These are phyloP conservation scores for Cenchrus fungigraminus DNA, from an alignment of 176 grass and related monocot genomes.

Conservation along the genomic window DNA sequence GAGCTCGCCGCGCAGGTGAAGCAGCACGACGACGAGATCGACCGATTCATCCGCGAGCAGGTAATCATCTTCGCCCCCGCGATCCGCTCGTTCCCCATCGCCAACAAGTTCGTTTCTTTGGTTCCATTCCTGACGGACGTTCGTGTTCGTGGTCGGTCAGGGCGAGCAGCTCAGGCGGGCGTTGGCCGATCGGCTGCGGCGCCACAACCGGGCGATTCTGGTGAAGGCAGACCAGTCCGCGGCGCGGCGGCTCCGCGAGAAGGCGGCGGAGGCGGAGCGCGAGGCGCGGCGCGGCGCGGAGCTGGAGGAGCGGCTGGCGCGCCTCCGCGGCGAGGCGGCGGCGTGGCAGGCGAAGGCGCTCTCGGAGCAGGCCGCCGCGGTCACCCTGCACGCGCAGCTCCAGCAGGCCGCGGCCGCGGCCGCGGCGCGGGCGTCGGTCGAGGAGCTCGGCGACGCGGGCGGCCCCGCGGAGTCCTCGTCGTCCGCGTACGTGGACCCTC, in stretches of 20 bases:
- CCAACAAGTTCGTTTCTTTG: background rate
- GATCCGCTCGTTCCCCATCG: background rate
- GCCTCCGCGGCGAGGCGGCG: constrained; percentile 68
- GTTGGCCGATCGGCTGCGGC: constrained; percentile 61
- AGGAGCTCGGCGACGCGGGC: constrained; percentile 21
- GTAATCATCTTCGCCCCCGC: constrained; percentile 38
- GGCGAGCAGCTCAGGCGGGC: constrained; percentile 67
- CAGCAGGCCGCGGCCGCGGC: constrained; percentile 64
- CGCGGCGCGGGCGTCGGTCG: constrained; percentile 30
- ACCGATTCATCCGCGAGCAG: constrained; percentile 73
- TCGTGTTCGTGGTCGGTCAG: constrained; percentile 24
- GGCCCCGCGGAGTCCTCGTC: constrained; percentile 54
- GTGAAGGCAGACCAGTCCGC: constrained; percentile 44
- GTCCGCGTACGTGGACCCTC: constrained; percentile 69
- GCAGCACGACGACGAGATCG: constrained; percentile 67
- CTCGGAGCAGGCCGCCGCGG: constrained; percentile 63
- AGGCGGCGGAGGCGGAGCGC: constrained; percentile 62
- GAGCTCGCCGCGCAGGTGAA: constrained; percentile 69
- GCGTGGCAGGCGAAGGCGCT: constrained; percentile 83
- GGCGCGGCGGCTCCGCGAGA: constrained; percentile 51
- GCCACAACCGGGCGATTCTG: constrained; percentile 64
- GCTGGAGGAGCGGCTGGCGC: constrained; percentile 65
- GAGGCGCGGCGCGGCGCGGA: constrained; percentile 53
- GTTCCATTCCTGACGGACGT: background rate
- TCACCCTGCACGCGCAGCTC: constrained; percentile 75